Percentiles rank a stretch among this genome's conserved stretches.
phyloP scores from a whole-genome alignment of 2,329 filamentous ascomycete species.

The Alternaria sp. region DNA sequence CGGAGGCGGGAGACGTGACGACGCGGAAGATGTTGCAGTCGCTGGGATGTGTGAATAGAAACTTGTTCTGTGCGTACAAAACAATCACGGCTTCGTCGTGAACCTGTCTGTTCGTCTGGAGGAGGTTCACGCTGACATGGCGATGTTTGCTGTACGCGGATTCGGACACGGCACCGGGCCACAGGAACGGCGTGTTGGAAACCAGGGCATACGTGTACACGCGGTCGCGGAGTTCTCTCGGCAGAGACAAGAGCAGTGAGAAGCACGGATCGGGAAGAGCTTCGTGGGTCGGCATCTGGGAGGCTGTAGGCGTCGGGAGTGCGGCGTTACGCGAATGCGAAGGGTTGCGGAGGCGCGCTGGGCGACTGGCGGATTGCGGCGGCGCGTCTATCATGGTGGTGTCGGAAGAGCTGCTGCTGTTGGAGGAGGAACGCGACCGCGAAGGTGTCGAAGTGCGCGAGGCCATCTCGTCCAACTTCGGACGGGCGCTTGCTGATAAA shows the following conservation, averaged over 20 bases:
- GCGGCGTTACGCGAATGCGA: conserved; percentile 24
- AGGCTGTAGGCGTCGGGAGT: conserved; percentile 6
- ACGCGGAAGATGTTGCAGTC: conserved; percentile 51
- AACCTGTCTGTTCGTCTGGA: conserved; percentile 37
- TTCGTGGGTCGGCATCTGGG: neutral
- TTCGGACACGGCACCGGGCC: conserved; percentile 30
- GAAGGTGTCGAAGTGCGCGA: conserved; percentile 39
- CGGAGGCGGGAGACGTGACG: conserved; percentile 35
- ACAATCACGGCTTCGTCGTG: conserved; percentile 42
- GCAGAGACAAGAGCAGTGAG: conserved; percentile 44
- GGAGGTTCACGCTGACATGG: conserved; percentile 33
- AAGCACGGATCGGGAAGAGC: conserved; percentile 29
- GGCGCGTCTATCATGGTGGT: conserved; percentile 44
- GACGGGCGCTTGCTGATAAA: conserved; percentile 4
- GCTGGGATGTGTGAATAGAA: conserved; percentile 48
- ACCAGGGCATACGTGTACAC: conserved; percentile 43
- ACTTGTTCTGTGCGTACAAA: conserved; percentile 46
- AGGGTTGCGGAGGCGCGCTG: conserved; percentile 35
- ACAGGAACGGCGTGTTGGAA: conserved; percentile 42
- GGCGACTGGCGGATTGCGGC: conserved; percentile 28
- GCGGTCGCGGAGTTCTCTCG: conserved; percentile 45
- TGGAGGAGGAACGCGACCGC: conserved; percentile 38
- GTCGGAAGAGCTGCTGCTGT: conserved; percentile 39
- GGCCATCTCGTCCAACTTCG: conserved; percentile 26
- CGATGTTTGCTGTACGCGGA: conserved; percentile 10